A percentile compares a stretch with the other conserved stretches of the same genome.
phyloP scores from a whole-genome alignment of 2,329 filamentous ascomycete genomes.

The Teratosphaeria pseudoeucalypti region DNA sequence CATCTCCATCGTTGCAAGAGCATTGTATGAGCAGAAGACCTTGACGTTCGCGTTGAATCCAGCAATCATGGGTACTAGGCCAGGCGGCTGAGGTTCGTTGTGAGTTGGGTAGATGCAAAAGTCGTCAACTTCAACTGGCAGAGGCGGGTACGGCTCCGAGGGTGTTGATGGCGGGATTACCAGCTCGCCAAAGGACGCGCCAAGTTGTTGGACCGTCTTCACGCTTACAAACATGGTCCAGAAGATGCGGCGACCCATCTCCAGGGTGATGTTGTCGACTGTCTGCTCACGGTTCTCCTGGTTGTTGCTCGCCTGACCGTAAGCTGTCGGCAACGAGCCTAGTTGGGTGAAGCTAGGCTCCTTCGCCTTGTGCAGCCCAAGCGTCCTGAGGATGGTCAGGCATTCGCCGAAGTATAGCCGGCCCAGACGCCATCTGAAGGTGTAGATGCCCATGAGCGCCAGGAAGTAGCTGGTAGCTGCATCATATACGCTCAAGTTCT shows the following conservation, averaged over 20 bases:
- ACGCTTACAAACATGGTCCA: slow-evolving; percentile 72
- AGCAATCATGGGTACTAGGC: slow-evolving; percentile 57
- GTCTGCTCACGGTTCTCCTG: slow-evolving; percentile 29
- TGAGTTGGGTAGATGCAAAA: slow-evolving; percentile 64
- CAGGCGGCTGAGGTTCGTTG: slow-evolving; percentile 59
- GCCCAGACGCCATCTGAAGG: slow-evolving; percentile 55
- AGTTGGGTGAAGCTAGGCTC: slow-evolving; percentile 30
- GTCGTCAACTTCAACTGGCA: slow-evolving; percentile 76
- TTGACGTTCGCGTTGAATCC: slow-evolving; percentile 74
- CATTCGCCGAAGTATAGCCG: slow-evolving; percentile 64
- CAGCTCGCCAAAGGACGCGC: slow-evolving; percentile 59
- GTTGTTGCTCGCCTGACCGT: slow-evolving; percentile 26
- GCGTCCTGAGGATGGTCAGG: slow-evolving; percentile 56
- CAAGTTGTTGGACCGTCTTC: slow-evolving; percentile 64
- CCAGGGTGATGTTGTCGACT: slow-evolving; percentile 37
- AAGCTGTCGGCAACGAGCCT: slow-evolving; percentile 26
- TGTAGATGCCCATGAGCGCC: slow-evolving; percentile 56
- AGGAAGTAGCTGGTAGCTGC: slow-evolving; percentile 69
- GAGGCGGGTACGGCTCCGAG: slow-evolving; percentile 64
- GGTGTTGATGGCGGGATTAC: slow-evolving; percentile 67
- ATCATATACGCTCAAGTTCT: slow-evolving; percentile 48
- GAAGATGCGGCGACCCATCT: slow-evolving; percentile 56
- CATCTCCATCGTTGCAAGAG: slow-evolving; percentile 67
- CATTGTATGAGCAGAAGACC: slow-evolving; percentile 71
- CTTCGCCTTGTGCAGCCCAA: slow-evolving; percentile 53